A percentile compares a stretch with the other conserved stretches of the same genome.
These are phyloP conservation scores for Xylariaceae sp. DNA, from an alignment of 2,329 filamentous ascomycete genomes.

Conservation along the genomic window DNA sequence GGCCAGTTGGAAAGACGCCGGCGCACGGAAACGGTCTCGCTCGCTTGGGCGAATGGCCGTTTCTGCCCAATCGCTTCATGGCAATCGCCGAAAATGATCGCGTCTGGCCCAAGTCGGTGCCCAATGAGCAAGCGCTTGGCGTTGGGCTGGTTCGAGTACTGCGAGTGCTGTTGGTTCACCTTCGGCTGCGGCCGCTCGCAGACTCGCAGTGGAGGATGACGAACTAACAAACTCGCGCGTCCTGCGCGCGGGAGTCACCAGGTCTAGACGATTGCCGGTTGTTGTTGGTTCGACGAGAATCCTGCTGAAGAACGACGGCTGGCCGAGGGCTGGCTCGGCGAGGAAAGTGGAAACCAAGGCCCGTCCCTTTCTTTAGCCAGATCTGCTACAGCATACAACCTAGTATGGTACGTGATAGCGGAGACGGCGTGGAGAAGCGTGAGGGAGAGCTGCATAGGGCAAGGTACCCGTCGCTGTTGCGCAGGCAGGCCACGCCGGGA, in stretches of 20 bases:
- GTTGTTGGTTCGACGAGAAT: slow-evolving; percentile 13
- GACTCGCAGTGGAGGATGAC: neutral
- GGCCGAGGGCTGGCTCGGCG: slow-evolving; percentile 17
- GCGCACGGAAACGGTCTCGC: slow-evolving; percentile 30
- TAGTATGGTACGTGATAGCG: too few species aligned
- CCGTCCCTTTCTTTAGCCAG: slow-evolving; percentile 22
- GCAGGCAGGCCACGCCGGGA: too few species aligned
- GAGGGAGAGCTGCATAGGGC: slow-evolving; percentile 3
- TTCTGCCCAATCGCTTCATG: slow-evolving; percentile 39
- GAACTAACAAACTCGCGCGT: slow-evolving; percentile 2
- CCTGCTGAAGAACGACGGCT: slow-evolving; percentile 20
- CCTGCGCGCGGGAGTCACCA: slow-evolving; percentile 2
- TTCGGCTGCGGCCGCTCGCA: neutral
- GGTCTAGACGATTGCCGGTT: too few species aligned
- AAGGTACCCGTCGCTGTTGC: too few species aligned
- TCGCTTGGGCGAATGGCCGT: slow-evolving; percentile 38
- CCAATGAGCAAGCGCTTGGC: slow-evolving; percentile 28
- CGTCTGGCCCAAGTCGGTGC: slow-evolving; percentile 33
- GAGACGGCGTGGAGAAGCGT: too few species aligned
- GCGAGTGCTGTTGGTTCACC: slow-evolving; percentile 5
- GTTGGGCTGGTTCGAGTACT: slow-evolving; percentile 2
- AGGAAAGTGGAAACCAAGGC: slow-evolving; percentile 22
- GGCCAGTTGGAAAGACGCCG: slow-evolving; percentile 45
- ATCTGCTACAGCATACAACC: slow-evolving; percentile 12
- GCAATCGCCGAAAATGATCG: slow-evolving; percentile 23